These are phyloP conservation scores for Cyberlindnera amylophila DNA, from an alignment of 805 yeast genomes.

Conservation along the genomic window DNA sequence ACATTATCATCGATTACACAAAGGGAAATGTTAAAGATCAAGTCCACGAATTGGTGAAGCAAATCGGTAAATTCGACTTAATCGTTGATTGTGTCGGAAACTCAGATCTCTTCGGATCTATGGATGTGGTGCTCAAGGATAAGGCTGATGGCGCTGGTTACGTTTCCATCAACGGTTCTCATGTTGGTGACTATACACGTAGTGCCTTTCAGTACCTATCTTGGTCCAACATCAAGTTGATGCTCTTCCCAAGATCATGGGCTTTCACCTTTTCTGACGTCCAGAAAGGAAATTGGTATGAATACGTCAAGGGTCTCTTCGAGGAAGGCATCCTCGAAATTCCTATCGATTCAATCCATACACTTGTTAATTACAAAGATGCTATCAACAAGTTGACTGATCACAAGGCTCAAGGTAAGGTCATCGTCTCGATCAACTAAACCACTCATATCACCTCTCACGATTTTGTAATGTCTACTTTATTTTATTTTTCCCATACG, in stretches of 20 bases:
- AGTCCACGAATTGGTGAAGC: conserved; percentile 22
- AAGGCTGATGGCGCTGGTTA: conserved; percentile 45
- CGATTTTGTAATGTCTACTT: background rate
- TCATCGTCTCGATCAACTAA: conserved; percentile 37
- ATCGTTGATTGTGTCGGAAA: conserved; percentile 68
- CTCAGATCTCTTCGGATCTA: conserved; percentile 41
- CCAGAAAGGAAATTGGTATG: conserved; percentile 15
- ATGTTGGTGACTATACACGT: conserved; percentile 29
- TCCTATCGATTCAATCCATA: conserved; percentile 48
- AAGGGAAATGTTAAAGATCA: conserved; percentile 37
- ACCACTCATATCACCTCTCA: background rate
- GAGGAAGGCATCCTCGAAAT: conserved; percentile 39
- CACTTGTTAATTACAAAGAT: conserved; percentile 42
- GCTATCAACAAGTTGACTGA: conserved; percentile 48
- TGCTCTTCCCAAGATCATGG: conserved; percentile 18
- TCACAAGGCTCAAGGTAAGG: conserved; percentile 59
- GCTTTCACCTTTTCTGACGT: conserved; percentile 25
- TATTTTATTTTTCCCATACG: background rate
- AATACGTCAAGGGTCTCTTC: conserved; percentile 33
- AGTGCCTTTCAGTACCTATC: conserved; percentile 8
- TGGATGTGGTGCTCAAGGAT: conserved; percentile 43
- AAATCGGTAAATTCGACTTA: conserved; percentile 46
- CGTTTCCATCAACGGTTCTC: conserved; percentile 56
- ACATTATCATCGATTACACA: conserved; percentile 53
- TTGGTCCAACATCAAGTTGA: conserved; percentile 13